These are phyloP conservation scores for Spiromastix sp. DNA, from an alignment of 2,329 filamentous ascomycete genomes.

Conservation along the genomic window DNA sequence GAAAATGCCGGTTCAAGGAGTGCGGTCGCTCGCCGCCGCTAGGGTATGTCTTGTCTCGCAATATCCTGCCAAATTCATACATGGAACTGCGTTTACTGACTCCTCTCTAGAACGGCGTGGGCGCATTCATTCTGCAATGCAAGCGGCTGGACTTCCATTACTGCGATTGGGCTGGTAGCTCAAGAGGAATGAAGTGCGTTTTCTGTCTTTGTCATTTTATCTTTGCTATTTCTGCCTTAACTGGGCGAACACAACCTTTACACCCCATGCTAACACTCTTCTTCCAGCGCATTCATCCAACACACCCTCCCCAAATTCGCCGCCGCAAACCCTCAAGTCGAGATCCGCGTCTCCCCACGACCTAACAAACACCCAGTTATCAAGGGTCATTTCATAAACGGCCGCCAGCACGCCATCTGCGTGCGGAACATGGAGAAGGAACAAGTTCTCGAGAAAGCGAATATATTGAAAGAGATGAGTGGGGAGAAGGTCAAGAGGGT, in stretches of 20 bases:
- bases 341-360: conserved; percentile 82
- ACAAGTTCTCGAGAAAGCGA: conserved; percentile 71
- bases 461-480: conserved; percentile 36
- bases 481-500: conserved; percentile 41
- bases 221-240: conserved; percentile 4
- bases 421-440: conserved; percentile 74
- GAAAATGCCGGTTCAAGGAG: conserved; percentile 35
- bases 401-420: conserved; percentile 72
- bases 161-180: conserved; percentile 92
- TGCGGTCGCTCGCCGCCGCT: conserved; percentile 45
- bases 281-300: conserved; percentile 65
- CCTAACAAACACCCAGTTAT: conserved; percentile 85
- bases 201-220: conserved; percentile 5
- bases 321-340: conserved; percentile 70
- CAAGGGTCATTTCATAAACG: conserved; percentile 86
- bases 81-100: conserved; percentile 4
- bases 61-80: neutral
- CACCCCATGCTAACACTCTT: conserved; percentile 1
- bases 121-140: conserved; percentile 95
- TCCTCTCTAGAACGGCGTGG: conserved; percentile 71
- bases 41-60: conserved; percentile 36
- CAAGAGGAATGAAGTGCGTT: conserved; percentile 81
- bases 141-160: conserved; percentile 93
- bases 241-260: conserved; percentile 1
- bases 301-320: conserved; percentile 68